Percentiles rank a stretch among this genome's conserved stretches.
Evolutionary conservation across 139 green algal species (phyloP).

Genomic region (Haematococcus lacustris): DNA sequence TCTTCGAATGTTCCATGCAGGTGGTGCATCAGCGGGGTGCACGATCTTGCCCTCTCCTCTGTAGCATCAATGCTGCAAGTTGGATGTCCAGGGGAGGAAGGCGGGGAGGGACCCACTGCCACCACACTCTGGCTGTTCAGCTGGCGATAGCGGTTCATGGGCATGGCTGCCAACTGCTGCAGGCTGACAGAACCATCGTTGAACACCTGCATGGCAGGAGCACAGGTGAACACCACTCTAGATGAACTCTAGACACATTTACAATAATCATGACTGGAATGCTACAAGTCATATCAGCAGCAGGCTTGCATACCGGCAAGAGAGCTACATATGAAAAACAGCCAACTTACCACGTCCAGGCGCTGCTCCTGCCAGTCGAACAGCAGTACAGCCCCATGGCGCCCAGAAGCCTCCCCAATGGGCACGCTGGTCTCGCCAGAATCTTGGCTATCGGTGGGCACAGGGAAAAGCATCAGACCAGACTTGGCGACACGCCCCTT

Average conservation of each 20-base stretch:
- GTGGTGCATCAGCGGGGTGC: neutral
- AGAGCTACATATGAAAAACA: neutral
- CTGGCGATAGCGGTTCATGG: neutral
- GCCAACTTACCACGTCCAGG: slow-evolving; percentile 4
- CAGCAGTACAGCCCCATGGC: slow-evolving; percentile 5
- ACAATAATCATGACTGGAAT: too few relatives aligned
- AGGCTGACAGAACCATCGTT: neutral
- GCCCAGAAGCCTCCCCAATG: neutral
- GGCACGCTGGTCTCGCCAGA: neutral
- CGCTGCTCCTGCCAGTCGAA: neutral
- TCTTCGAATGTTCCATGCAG: neutral
- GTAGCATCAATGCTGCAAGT: too few relatives aligned
- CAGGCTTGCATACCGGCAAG: neutral
- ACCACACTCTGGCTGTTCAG: neutral
- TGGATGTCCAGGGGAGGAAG: neutral
- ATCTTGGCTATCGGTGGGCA: too few relatives aligned
- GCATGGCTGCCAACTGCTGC: neutral
- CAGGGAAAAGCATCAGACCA: too few relatives aligned
- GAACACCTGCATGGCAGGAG: neutral
- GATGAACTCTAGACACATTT: neutral
- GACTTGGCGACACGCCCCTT: too few relatives aligned
- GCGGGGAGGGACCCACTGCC: neutral
- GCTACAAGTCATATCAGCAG: too few relatives aligned
- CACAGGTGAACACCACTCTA: neutral
- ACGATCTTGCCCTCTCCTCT: neutral